A percentile compares a stretch with the other conserved stretches of the same genome.
phyloP scores from a whole-genome alignment of 768 basidiomycete species.

The Agaricus sinodeliciosus region DNA sequence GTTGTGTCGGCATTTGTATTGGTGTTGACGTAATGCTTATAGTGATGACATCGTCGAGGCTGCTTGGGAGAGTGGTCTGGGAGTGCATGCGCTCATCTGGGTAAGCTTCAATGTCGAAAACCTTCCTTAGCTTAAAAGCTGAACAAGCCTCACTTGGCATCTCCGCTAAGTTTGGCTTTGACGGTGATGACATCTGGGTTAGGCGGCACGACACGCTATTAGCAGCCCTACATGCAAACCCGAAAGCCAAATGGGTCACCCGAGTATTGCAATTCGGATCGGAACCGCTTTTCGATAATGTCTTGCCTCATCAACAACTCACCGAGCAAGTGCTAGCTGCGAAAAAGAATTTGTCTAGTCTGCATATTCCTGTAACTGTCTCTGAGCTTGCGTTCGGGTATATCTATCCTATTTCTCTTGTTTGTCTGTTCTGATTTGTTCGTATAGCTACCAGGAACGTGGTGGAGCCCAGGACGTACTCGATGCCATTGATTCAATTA shows the following conservation, averaged over 20 bases:
- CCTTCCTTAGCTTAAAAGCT: neutral
- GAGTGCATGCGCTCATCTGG: conserved; percentile 59
- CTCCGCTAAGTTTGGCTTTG: conserved; percentile 27
- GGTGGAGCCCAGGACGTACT: conserved; percentile 46
- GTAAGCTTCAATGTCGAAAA: conserved; percentile 22
- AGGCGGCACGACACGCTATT: conserved; percentile 38
- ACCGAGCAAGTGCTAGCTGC: conserved; percentile 37
- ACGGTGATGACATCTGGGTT: conserved; percentile 35
- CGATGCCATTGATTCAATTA: conserved; percentile 45
- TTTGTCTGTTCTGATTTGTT: neutral
- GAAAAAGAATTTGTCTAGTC: conserved; percentile 34
- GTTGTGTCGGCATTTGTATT: neutral
- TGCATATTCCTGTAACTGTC: conserved; percentile 52
- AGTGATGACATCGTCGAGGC: conserved; percentile 47
- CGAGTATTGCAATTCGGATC: conserved; percentile 53
- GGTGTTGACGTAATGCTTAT: neutral
- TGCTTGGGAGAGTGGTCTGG: conserved; percentile 44
- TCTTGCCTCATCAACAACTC: conserved; percentile 34
- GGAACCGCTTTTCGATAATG: conserved; percentile 48
- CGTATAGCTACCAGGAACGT: conserved; percentile 29
- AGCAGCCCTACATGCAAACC: conserved; percentile 36
- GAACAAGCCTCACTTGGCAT: neutral
- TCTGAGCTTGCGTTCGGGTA: conserved; percentile 42
- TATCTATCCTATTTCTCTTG: conserved; percentile 13
- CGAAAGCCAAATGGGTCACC: conserved; percentile 46